Evolutionary conservation across 768 basidiomycete species (phyloP).

Genomic region (Trametes maxima): DNA sequence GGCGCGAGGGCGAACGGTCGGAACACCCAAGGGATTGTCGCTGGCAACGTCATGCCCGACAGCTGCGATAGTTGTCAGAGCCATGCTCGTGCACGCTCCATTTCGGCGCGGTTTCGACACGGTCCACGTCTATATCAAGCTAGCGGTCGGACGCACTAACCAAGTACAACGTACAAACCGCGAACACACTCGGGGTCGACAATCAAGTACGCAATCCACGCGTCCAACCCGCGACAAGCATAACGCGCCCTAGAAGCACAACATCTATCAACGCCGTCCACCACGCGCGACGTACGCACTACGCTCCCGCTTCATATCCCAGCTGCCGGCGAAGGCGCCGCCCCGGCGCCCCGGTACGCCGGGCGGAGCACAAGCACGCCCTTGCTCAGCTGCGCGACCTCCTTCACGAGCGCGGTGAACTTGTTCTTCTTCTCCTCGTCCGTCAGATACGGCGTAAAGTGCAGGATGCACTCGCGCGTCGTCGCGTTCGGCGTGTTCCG

Average conservation of each 20-base stretch:
- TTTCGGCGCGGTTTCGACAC: no score
- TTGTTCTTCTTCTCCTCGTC: conserved; percentile 68
- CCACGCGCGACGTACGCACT: background rate
- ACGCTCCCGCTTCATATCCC: background rate
- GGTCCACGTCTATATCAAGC: no score
- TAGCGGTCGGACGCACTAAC: no score
- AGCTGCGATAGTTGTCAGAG: background rate
- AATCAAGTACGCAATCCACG: no score
- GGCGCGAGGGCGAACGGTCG: background rate
- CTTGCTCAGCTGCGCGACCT: conserved; percentile 72
- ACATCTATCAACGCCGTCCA: background rate
- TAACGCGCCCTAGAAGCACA: no score
- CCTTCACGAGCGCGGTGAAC: conserved; percentile 80
- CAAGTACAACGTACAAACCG: no score
- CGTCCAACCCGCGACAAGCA: no score
- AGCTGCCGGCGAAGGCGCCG: conserved; percentile 9
- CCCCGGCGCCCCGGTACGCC: conserved; percentile 25
- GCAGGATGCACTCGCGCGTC: conserved; percentile 78
- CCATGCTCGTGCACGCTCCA: no score
- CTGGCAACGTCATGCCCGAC: background rate
- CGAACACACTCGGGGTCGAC: no score
- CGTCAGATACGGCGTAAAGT: conserved; percentile 76
- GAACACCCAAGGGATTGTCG: background rate
- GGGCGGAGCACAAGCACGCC: conserved; percentile 60
- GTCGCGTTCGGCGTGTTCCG: conserved; percentile 67